A percentile compares a stretch with the other conserved stretches of the same genome.
Evolutionary conservation across 306 rosid species (phyloP).

Genomic region (Rosa persica): DNA sequence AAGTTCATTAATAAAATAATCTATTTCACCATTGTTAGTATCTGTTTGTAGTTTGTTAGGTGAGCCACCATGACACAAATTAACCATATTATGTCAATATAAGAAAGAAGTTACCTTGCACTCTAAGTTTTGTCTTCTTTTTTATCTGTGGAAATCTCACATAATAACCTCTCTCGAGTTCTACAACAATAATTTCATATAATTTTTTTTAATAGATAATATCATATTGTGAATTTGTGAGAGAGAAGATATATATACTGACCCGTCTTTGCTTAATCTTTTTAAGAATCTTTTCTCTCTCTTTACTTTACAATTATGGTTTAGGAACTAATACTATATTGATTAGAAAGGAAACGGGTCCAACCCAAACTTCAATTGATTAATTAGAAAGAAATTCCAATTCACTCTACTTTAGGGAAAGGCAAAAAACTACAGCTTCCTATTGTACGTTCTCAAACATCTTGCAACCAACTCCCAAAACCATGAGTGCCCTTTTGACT

Average conservation of each 20-base stretch:
- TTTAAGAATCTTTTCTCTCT: background rate
- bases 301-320: background rate
- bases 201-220: too few species aligned
- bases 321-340: background rate
- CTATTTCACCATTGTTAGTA: background rate
- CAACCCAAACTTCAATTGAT: background rate
- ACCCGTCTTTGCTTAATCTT: background rate
- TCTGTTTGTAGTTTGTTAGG: background rate
- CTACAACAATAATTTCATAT: too few species aligned
- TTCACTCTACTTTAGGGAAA: background rate
- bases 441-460: background rate
- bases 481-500: background rate
- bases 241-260: background rate
- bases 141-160: too few species aligned
- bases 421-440: background rate
- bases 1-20: background rate
- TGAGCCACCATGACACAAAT: constrained; percentile 4
- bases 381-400: background rate
- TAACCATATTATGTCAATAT: background rate
- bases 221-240: background rate
- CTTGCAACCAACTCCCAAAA: constrained; percentile 7
- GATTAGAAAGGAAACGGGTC: constrained; percentile 2
- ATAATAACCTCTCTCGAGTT: background rate
- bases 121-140: background rate
- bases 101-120: background rate